Evolutionary conservation across 768 basidiomycete genomes (phyloP), one percentile per base, ranked within the genome.

Genomic region (Rhizopogon sp.): DNA sequence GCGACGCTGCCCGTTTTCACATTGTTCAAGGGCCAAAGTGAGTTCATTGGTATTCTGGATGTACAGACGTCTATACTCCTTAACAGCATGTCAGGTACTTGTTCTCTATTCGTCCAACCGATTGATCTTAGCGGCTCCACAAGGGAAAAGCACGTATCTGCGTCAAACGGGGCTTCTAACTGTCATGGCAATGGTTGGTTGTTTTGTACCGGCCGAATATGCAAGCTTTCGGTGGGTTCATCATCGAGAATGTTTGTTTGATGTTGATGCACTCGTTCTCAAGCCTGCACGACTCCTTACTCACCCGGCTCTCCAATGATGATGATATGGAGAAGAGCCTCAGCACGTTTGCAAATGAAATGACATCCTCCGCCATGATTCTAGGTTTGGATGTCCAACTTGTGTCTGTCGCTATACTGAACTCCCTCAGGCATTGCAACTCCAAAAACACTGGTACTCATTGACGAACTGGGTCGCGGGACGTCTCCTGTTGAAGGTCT

Each of bases 281-380:
- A 49, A 92, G 89, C 29, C 77, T 93, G 2, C 88, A 95, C 57
- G 92, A 96, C 58, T 79, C 86, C 0, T 76, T 98, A 5, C 78
- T 98, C 25, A 88, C 86, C 0, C 83, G 96, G 2, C 74, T 99
- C 16, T 96, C 93, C 1, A 98, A 98, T 61, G 94, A 98, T 59
- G 94, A 98, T 63, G 87, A 93, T 61, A 79, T 94, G 65, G 93
- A 96, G 69, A 88, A 84, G 64, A 89, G 80, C 43, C 69, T 98
- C 25, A 97, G 94, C 60, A 98, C 97, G 0, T 99, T 99, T 71
- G 93, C 93, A 1, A 87, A 83, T 59, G 96, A 99, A 71, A 98
- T 99, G 92, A 83, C 88, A 1, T 84, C 90, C 2, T 86, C 86
- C 25, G 89, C 93, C 1, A 93, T 94, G 90, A 93, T 98, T 52